Conservation (phyloP, 2,329 filamentous ascomycete genomes). For the Sclerotiophoma versabilis region DNA sequence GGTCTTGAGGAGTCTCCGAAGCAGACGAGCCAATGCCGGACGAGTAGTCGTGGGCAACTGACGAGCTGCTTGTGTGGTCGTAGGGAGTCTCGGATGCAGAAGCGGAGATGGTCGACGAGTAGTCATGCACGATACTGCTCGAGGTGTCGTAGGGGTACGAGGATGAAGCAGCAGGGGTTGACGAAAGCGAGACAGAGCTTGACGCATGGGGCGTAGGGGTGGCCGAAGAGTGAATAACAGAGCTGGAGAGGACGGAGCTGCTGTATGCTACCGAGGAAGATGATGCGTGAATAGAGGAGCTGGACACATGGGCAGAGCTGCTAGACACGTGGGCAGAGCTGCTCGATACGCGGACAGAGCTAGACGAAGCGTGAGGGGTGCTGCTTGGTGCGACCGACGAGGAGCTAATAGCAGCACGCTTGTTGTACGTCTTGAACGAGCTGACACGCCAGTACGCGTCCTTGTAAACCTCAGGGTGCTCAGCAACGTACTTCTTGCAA, state of each 20-base stretch:
- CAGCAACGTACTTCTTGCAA: conserved; percentile 74
- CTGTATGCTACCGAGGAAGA: background rate
- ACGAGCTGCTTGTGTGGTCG: background rate
- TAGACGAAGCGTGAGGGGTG: conserved; percentile 14
- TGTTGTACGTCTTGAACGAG: conserved; percentile 36
- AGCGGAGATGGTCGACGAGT: background rate
- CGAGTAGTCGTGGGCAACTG: background rate
- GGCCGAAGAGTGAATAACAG: conserved; percentile 1
- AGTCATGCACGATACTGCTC: background rate
- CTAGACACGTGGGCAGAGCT: background rate
- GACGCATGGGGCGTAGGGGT: conserved; percentile 1
- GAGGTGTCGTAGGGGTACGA: background rate
- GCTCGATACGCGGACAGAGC: conserved; percentile 1
- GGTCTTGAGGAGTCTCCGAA: background rate
- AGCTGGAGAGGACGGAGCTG: background rate
- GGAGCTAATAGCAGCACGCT: conserved; percentile 19
- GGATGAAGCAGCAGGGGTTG: background rate
- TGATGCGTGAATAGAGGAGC: background rate
- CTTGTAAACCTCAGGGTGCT: conserved; percentile 71
- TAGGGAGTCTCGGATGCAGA: background rate
- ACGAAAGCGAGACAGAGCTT: conserved; percentile 12
- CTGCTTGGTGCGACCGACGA: conserved; percentile 20
- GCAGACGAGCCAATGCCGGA: background rate
- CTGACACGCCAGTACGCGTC: conserved; percentile 76
- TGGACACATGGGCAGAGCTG: background rate